Conservation (phyloP, 352 stramenopile genomes). For the Salisapilia sapeloensis region DNA sequence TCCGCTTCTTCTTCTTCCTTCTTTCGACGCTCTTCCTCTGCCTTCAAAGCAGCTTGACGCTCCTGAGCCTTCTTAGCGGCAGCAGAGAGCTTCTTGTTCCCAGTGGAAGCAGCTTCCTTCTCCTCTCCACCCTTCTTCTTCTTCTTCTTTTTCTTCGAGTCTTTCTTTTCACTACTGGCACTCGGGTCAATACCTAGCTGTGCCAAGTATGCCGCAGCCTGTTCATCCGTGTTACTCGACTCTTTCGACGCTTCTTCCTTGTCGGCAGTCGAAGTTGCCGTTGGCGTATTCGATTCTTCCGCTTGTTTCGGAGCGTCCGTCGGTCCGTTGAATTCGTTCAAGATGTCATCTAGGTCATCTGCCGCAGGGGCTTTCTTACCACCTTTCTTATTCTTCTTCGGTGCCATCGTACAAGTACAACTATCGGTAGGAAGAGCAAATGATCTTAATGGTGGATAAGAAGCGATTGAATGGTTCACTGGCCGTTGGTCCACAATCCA, state of each 20-base stretch:
- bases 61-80: constrained; percentile 53
- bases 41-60: constrained; percentile 48
- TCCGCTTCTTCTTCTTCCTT: constrained; percentile 25
- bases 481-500: no score
- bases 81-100: constrained; percentile 54
- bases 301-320: constrained; percentile 2
- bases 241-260: constrained; percentile 4
- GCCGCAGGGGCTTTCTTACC: constrained; percentile 21
- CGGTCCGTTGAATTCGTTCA: constrained; percentile 55
- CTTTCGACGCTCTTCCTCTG: constrained; percentile 42
- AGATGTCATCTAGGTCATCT: constrained; percentile 52
- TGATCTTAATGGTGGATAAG: no score
- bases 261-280: constrained; percentile 4
- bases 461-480: no score
- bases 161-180: constrained; percentile 32
- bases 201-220: constrained; percentile 55
- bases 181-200: constrained; percentile 50
- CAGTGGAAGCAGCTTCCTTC: constrained; percentile 5
- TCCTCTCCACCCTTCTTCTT: constrained; percentile 48
- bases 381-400: constrained; percentile 65
- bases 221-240: constrained; percentile 29
- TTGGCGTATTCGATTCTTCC: constrained; percentile 3
- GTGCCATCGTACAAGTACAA: constrained; percentile 44
- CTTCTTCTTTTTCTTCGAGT: constrained; percentile 74
- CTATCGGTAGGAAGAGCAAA: no score